Conservation (phyloP, 2,329 filamentous ascomycete species). For the Aspergillus arachidicola region DNA sequence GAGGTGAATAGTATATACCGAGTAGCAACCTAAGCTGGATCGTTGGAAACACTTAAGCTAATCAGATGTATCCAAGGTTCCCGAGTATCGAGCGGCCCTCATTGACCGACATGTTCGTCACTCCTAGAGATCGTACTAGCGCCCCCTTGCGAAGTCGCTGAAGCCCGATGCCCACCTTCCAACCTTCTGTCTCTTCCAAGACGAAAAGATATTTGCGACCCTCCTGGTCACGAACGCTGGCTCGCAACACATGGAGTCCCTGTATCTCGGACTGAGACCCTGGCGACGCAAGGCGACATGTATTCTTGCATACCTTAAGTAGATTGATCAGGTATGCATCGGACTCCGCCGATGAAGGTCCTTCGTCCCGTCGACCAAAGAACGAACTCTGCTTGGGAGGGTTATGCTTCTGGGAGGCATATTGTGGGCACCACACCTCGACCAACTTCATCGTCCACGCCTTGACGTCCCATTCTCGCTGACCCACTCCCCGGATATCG, state of each 20-base stretch:
- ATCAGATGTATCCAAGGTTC: conserved; percentile 23
- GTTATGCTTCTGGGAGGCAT: conserved; percentile 47
- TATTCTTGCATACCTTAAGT: conserved; percentile 65
- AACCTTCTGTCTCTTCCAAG: conserved; percentile 60
- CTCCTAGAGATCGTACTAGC: conserved; percentile 57
- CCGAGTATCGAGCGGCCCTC: conserved; percentile 24
- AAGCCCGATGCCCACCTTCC: conserved; percentile 64
- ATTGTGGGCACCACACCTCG: conserved; percentile 79
- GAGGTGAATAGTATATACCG: neutral
- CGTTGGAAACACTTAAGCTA: neutral
- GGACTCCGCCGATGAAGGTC: conserved; percentile 65
- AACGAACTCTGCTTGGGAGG: conserved; percentile 34
- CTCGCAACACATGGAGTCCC: conserved; percentile 58
- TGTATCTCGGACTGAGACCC: conserved; percentile 45
- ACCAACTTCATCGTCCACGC: conserved; percentile 94
- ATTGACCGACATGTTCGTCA: conserved; percentile 36
- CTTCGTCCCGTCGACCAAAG: conserved; percentile 52
- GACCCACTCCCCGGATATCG: conserved; percentile 85
- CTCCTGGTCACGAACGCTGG: conserved; percentile 60
- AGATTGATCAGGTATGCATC: conserved; percentile 66
- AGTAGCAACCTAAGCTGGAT: neutral
- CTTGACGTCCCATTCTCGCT: conserved; percentile 98
- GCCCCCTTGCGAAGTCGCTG: conserved; percentile 59
- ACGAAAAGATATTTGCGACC: conserved; percentile 65
- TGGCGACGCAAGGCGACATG: conserved; percentile 56